Evolutionary conservation across 805 yeast genomes (phyloP).

Genomic region (Lipomyces mesembrius): DNA sequence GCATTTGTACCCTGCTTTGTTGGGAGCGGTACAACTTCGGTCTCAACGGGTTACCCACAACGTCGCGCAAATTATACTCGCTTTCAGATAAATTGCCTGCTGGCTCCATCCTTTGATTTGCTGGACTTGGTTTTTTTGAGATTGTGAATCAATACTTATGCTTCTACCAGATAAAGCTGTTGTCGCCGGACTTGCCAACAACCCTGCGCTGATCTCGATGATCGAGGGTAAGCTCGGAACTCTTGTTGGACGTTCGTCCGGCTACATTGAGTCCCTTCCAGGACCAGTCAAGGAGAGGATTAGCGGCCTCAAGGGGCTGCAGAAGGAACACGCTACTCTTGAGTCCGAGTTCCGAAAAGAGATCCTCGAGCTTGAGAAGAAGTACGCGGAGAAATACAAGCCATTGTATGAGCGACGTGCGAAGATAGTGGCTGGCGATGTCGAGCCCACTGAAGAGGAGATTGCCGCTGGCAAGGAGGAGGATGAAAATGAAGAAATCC

Average conservation of each 20-base stretch:
- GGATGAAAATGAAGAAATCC: constrained; percentile 45
- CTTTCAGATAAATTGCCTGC: neutral
- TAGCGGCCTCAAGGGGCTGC: constrained; percentile 79
- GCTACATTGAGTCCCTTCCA: constrained; percentile 81
- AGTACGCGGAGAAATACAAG: constrained; percentile 69
- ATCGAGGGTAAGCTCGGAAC: constrained; percentile 87
- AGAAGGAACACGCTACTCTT: constrained; percentile 74
- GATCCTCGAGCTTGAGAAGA: constrained; percentile 81
- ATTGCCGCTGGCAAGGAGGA: constrained; percentile 70
- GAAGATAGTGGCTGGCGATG: constrained; percentile 68
- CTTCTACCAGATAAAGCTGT: constrained; percentile 39
- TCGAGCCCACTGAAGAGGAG: constrained; percentile 80
- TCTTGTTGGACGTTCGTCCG: constrained; percentile 83
- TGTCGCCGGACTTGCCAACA: constrained; percentile 60
- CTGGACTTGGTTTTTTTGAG: neutral
- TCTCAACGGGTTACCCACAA: neutral
- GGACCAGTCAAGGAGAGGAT: constrained; percentile 73
- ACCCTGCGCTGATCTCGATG: constrained; percentile 82
- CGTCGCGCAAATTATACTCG: neutral
- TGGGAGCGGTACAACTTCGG: neutral
- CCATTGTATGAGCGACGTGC: constrained; percentile 79
- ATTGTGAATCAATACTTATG: neutral
- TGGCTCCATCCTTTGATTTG: neutral
- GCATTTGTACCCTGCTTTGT: neutral
- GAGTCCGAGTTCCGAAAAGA: constrained; percentile 93